A percentile compares a stretch with the other conserved stretches of the same genome.
Conservation (phyloP, 139 green algal genomes). For the Coelastrella sp. region DNA sequence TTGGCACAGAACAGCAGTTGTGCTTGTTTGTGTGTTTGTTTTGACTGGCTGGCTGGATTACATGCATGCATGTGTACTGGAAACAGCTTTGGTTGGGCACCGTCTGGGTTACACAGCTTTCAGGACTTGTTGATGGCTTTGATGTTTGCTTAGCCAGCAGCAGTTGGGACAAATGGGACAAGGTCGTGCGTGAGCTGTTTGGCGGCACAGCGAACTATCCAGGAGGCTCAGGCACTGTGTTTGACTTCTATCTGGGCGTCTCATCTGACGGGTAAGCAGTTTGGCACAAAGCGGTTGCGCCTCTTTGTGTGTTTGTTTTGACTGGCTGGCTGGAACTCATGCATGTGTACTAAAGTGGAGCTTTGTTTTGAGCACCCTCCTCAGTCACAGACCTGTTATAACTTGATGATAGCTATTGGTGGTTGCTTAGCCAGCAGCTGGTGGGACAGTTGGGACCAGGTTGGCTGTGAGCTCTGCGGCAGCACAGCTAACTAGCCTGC, state of each 20-base stretch:
- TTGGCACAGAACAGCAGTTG: too few relatives aligned
- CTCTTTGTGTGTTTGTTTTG: too few relatives aligned
- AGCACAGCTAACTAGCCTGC: slow-evolving; percentile 57
- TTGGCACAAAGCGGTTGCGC: too few relatives aligned
- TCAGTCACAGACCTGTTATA: too few relatives aligned
- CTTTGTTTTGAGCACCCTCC: too few relatives aligned
- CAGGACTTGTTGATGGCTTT: slow-evolving; percentile 71
- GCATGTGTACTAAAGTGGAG: not conserved
- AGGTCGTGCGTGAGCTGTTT: slow-evolving; percentile 64
- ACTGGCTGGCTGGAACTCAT: not conserved
- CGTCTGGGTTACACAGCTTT: too few relatives aligned
- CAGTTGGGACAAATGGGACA: slow-evolving; percentile 74
- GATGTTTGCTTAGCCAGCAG: slow-evolving; percentile 67
- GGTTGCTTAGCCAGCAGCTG: slow-evolving; percentile 62
- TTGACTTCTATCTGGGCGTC: slow-evolving; percentile 82
- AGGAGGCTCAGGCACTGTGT: slow-evolving; percentile 63
- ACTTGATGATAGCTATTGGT: slow-evolving; percentile 51
- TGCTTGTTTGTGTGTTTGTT: too few relatives aligned
- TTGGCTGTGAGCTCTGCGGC: slow-evolving; percentile 63
- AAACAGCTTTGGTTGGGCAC: too few relatives aligned
- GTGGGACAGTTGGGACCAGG: slow-evolving; percentile 75
- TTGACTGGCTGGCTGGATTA: not conserved
- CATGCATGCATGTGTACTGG: not conserved
- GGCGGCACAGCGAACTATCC: slow-evolving; percentile 61
- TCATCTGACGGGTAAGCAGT: slow-evolving; percentile 54